Conservation (phyloP, 352 stramenopile genomes). For the Blastocystis hominis region DNA sequence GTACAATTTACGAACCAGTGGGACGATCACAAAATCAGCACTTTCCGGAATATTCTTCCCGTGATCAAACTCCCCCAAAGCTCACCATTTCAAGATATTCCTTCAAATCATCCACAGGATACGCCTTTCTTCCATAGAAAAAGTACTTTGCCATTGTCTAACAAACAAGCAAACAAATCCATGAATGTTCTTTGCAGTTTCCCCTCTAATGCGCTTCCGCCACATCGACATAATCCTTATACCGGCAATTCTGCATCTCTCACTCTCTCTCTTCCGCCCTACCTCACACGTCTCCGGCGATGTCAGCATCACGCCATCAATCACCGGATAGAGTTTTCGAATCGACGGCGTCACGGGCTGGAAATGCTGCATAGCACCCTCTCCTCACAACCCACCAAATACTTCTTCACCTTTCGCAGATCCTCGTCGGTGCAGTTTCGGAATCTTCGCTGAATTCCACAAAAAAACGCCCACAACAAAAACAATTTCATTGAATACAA, state of each 20-base stretch:
- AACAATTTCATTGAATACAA: constrained; percentile 2
- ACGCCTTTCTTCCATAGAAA: constrained; percentile 10
- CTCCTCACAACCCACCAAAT: not conserved
- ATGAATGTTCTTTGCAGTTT: not conserved
- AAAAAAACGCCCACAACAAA: not conserved
- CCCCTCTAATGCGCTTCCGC: too few relatives aligned
- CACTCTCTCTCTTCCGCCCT: not conserved
- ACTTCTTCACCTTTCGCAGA: not conserved
- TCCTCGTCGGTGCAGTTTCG: not conserved
- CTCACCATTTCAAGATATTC: constrained; percentile 23
- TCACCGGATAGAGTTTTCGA: not conserved
- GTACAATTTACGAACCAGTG: constrained; percentile 69
- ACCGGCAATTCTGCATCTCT: not conserved
- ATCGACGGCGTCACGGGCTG: not conserved
- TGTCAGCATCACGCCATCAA: not conserved
- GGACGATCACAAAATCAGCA: constrained; percentile 66
- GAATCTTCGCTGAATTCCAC: not conserved
- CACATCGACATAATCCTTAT: not conserved
- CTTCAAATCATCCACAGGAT: not conserved
- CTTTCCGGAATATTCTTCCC: not conserved
- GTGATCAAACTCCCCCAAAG: too few relatives aligned
- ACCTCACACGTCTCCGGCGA: not conserved
- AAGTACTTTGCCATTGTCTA: constrained; percentile 3
- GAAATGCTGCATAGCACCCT: not conserved
- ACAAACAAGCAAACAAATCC: not conserved